phyloP scores from a whole-genome alignment of 768 basidiomycete species.

The Tricholoma flavovirens region DNA sequence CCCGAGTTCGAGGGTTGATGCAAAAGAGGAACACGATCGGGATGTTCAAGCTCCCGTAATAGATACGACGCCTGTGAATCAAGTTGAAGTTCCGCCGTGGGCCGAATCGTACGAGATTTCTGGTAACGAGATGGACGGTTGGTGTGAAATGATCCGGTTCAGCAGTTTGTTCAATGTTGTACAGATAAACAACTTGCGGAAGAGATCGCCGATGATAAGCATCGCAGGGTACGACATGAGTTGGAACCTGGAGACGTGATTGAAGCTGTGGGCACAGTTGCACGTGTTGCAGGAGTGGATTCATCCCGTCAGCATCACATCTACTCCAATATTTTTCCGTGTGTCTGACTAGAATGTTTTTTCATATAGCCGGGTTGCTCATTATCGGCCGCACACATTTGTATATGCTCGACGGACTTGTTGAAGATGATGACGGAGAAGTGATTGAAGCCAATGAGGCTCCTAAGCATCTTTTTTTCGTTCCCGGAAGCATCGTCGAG shows the following conservation, averaged over 20 bases:
- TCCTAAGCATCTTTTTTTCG: conserved; percentile 72
- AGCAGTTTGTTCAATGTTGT: neutral
- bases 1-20: conserved; percentile 43
- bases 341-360: neutral
- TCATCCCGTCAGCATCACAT: conserved; percentile 67
- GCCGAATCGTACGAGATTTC: conserved; percentile 66
- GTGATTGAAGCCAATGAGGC: conserved; percentile 86
- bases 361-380: conserved; percentile 68
- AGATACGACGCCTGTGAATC: conserved; percentile 43
- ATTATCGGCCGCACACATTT: conserved; percentile 82
- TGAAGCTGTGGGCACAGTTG: conserved; percentile 81
- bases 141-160: conserved; percentile 1
- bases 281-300: conserved; percentile 85
- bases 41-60: conserved; percentile 48
- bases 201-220: conserved; percentile 83
- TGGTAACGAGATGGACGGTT: conserved; percentile 58
- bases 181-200: conserved; percentile 59
- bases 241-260: conserved; percentile 88
- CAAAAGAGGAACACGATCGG: conserved; percentile 34
- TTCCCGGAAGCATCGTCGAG: conserved; percentile 81
- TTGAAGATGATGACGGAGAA: conserved; percentile 82
- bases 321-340: neutral
- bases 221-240: conserved; percentile 80
- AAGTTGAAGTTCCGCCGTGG: conserved; percentile 68
- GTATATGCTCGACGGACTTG: conserved; percentile 87